Evolutionary conservation across 768 basidiomycete genomes (phyloP).

Genomic region (Leccinellum luteum): DNA sequence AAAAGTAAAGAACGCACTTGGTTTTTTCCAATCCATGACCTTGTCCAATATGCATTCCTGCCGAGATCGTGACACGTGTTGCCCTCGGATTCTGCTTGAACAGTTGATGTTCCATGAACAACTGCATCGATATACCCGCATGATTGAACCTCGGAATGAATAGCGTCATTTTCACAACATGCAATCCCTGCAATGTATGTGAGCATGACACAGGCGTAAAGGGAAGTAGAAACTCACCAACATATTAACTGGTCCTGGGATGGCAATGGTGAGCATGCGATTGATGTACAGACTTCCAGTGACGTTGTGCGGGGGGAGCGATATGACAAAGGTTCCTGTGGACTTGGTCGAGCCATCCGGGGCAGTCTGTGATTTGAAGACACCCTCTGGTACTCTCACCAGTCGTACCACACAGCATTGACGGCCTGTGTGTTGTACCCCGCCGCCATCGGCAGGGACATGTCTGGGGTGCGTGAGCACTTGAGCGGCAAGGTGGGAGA

Average conservation of each 20-base stretch:
- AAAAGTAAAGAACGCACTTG: slow-evolving; percentile 48
- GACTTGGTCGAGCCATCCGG: slow-evolving; percentile 55
- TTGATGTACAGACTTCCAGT: slow-evolving; percentile 95
- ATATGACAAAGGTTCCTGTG: slow-evolving; percentile 80
- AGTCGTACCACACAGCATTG: slow-evolving; percentile 96
- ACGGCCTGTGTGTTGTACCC: slow-evolving; percentile 95
- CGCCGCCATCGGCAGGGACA: slow-evolving; percentile 44
- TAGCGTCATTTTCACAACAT: slow-evolving; percentile 91
- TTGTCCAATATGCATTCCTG: slow-evolving; percentile 81
- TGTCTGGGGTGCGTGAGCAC: slow-evolving; percentile 50
- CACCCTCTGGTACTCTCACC: slow-evolving; percentile 87
- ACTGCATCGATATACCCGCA: slow-evolving; percentile 97
- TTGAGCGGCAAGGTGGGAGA: neutral
- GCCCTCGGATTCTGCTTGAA: slow-evolving; percentile 62
- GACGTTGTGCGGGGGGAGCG: slow-evolving; percentile 93
- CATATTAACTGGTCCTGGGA: slow-evolving; percentile 85
- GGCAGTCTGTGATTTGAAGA: slow-evolving; percentile 77
- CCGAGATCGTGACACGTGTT: slow-evolving; percentile 93
- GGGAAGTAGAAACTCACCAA: slow-evolving; percentile 53
- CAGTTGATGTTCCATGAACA: slow-evolving; percentile 93
- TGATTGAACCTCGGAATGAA: slow-evolving; percentile 97
- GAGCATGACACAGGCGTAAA: no score
- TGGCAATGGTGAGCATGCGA: slow-evolving; percentile 86
- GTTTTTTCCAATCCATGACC: slow-evolving; percentile 94
- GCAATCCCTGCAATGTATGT: slow-evolving; percentile 53